A percentile compares a stretch with the other conserved stretches of the same genome.
Conservation (phyloP, 768 basidiomycete genomes). For the Termitomyces sp. region DNA sequence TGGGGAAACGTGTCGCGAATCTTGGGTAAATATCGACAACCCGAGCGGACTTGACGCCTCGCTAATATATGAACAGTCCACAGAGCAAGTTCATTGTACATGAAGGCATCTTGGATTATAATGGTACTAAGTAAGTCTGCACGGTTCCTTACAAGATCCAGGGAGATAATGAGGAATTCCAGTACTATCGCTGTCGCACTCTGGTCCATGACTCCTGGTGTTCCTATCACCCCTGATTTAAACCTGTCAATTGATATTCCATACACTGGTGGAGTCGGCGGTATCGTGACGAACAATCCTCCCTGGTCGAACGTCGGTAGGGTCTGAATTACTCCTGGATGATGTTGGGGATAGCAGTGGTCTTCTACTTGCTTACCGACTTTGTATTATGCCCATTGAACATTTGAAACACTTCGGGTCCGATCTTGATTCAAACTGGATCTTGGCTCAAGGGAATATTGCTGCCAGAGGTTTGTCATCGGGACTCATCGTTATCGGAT, state of each 20-base stretch:
- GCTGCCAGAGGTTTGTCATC: too few relatives aligned
- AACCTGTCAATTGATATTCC: conserved; percentile 48
- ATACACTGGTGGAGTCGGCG: conserved; percentile 63
- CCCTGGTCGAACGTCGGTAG: conserved; percentile 40
- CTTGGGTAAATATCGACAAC: conserved; percentile 43
- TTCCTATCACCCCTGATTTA: conserved; percentile 43
- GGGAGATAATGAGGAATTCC: neutral
- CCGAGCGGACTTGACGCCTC: neutral
- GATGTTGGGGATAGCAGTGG: too few relatives aligned
- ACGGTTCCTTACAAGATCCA: neutral
- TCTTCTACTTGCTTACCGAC: neutral
- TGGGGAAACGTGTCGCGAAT: conserved; percentile 74
- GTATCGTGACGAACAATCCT: conserved; percentile 53
- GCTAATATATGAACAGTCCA: conserved; percentile 36
- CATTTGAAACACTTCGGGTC: neutral
- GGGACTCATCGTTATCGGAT: too few relatives aligned
- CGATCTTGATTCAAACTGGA: neutral
- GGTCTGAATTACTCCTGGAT: neutral
- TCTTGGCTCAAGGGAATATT: neutral
- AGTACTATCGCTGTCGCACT: conserved; percentile 60
- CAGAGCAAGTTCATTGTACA: conserved; percentile 82
- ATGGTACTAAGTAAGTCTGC: conserved; percentile 56
- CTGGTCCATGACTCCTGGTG: conserved; percentile 56
- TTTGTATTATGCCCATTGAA: neutral
- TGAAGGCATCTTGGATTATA: conserved; percentile 71